A percentile compares a stretch with the other conserved stretches of the same genome.
Conservation (phyloP, 139 green algal genomes). For the Chlorella sp. region DNA sequence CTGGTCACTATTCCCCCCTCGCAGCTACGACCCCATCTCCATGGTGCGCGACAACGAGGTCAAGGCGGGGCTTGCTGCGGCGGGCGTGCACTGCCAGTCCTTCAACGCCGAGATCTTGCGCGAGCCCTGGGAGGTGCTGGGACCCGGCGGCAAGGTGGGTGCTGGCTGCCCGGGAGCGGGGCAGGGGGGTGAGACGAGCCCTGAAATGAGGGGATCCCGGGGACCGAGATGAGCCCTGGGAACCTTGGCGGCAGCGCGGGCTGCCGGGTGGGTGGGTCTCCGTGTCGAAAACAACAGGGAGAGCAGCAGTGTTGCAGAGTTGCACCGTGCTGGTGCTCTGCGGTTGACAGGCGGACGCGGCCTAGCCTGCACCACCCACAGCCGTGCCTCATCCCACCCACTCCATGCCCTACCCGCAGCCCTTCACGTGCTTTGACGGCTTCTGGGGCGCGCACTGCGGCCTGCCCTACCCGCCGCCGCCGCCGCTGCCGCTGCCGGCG, state of each 20-base stretch:
- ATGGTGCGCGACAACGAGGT: conserved; percentile 86
- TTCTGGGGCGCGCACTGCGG: conserved; percentile 71
- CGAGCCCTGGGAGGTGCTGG: conserved; percentile 92
- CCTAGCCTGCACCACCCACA: not conserved
- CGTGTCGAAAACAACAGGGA: no score
- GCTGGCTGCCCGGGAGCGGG: no score
- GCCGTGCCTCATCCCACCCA: not conserved
- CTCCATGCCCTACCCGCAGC: conserved; percentile 24
- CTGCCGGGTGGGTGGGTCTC: no score
- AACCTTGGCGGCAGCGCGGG: no score
- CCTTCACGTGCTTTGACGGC: conserved; percentile 79
- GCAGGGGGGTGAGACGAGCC: no score
- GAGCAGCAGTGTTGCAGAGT: no score
- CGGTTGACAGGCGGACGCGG: not conserved
- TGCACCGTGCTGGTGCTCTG: no score
- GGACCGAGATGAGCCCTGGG: no score
- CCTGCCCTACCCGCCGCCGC: conserved; percentile 59
- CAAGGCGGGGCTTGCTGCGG: conserved; percentile 67
- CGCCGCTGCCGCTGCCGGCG: conserved; percentile 56
- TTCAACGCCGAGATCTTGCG: conserved; percentile 93
- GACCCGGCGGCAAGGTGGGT: conserved; percentile 40
- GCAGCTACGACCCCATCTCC: conserved; percentile 88
- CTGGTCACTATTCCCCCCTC: no score
- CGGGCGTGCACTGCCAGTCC: conserved; percentile 59
- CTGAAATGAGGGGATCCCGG: no score